Evolutionary conservation across 257 asterid genomes (phyloP), one percentile per base, ranked within the genome.

Genomic region (Cinchona pubescens): DNA sequence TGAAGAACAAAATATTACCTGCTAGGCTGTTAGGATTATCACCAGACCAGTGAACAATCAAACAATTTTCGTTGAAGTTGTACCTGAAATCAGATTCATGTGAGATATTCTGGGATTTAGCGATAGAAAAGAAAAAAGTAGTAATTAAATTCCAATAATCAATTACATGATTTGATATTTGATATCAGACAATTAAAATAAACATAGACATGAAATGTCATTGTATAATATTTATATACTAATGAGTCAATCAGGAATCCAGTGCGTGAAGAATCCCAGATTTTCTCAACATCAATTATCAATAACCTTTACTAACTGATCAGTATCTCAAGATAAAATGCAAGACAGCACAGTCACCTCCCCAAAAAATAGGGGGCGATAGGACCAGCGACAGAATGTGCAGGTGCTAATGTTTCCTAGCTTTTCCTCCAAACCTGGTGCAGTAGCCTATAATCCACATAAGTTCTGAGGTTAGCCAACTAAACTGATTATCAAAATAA

Each of bases 21-120:
- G 97, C 99, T 75, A 94, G 83, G 88, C 99, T 94, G 90, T 94
- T 94, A 53, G 99, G 99, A 80, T 94, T 94, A 86, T 94, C 97
- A 63, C 99, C 99, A 73, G 97, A 94, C 97, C 97, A 94, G 63
- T 94, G 95, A 79, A 92, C 81, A 67, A 92, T 74, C 58, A 88
- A 77, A 83, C 97, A 92, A 74, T 85, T 84, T 76, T 87, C 85
- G 86, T 89, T 88, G 65, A 94, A 92, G 45, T 83, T 80, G 82
- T 90, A 91, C 94, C 98, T 94, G 93, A 69, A 83, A 74, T 19
- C 29, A 21, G 37, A 55, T 55, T n/a, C 35, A 72, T 23, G n/a
- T 6, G 2, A 48, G 3, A 46, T 56, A 2, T 21, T 18, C n/a
- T 23, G 29, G 48, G 5, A 46, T 5, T 34, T 13, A 27, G 67